A percentile compares a stretch with the other conserved stretches of the same genome.
Evolutionary conservation across 106 monocot species (phyloP).

Genomic region (Dioscorea zingiberensis): DNA sequence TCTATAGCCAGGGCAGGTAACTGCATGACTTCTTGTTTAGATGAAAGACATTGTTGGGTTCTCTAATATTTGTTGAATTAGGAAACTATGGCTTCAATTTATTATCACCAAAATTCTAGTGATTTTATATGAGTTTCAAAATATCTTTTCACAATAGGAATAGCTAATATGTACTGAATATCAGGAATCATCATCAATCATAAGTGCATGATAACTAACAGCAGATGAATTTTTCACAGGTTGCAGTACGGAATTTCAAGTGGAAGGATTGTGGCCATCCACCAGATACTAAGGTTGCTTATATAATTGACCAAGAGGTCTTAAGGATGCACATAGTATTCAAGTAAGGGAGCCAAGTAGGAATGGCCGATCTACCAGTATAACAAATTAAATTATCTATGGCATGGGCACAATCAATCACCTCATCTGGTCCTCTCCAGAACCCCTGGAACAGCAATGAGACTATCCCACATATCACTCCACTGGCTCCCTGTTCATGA

Average conservation of each 20-base stretch:
- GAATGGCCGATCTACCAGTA: slow-evolving; percentile 84
- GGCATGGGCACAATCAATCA: slow-evolving; percentile 85
- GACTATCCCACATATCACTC: slow-evolving; percentile 45
- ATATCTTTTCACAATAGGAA: too few species aligned
- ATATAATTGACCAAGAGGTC: slow-evolving; percentile 72
- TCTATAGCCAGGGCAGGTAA: too few species aligned
- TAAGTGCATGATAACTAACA: too few species aligned
- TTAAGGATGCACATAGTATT: slow-evolving; percentile 72
- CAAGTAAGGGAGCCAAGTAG: slow-evolving; percentile 48
- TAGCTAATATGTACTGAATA: too few species aligned
- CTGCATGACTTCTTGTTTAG: too few species aligned
- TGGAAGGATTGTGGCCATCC: slow-evolving; percentile 88
- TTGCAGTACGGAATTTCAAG: slow-evolving; percentile 62
- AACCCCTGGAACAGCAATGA: slow-evolving; percentile 62
- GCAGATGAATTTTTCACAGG: slow-evolving; percentile 18
- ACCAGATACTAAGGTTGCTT: slow-evolving; percentile 56
- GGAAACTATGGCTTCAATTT: too few species aligned
- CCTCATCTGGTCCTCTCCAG: slow-evolving; percentile 70
- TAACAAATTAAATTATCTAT: slow-evolving; percentile 71
- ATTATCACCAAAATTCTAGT: too few species aligned
- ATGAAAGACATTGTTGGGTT: too few species aligned
- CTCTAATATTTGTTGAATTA: too few species aligned
- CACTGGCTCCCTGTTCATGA: slow-evolving; percentile 75
- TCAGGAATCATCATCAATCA: too few species aligned
- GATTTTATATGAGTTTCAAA: too few species aligned